These are phyloP conservation scores for Staphylotrichum tortipilum DNA, from an alignment of 495 filamentous ascomycete genomes.

Conservation along the genomic window DNA sequence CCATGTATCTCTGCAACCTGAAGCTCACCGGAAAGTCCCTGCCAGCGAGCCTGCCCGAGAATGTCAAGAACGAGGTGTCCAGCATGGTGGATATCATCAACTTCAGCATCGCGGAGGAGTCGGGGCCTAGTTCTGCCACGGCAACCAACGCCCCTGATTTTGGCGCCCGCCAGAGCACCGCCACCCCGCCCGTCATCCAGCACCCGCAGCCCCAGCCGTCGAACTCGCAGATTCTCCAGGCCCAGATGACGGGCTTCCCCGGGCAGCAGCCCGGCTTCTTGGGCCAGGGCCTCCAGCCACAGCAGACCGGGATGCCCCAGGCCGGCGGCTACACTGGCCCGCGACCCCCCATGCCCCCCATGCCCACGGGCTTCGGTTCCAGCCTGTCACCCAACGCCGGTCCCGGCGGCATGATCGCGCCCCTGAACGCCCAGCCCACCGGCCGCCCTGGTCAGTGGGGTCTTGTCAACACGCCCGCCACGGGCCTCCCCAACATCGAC, in stretches of 20 bases:
- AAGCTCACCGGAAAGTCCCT: constrained; percentile 79
- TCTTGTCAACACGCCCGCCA: constrained; percentile 84
- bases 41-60: constrained; percentile 68
- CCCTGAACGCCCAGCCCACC: constrained; percentile 88
- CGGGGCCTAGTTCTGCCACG: constrained; percentile 33
- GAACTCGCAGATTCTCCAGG: constrained; percentile 63
- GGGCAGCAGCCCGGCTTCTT: constrained; percentile 43
- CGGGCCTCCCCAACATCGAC: constrained; percentile 87
- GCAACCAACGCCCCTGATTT: constrained; percentile 75
- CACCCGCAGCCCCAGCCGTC: constrained; percentile 78
- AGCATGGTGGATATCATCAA: constrained; percentile 99
- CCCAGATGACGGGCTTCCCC: constrained; percentile 69
- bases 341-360: constrained; percentile 86
- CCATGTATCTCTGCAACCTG: constrained; percentile 98
- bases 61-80: constrained; percentile 89
- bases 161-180: constrained; percentile 52
- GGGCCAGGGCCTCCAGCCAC: constrained; percentile 44
- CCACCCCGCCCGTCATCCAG: constrained; percentile 64
- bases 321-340: constrained; percentile 61
- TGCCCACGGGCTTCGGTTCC: constrained; percentile 74
- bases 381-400: constrained; percentile 56
- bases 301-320: constrained; percentile 52
- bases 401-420: constrained; percentile 42
- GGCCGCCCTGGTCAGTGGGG: constrained; percentile 97
- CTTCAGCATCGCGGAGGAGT: constrained; percentile 78